phyloP scores from a whole-genome alignment of 2,329 filamentous ascomycete genomes.

The Scedosporium boydii region DNA sequence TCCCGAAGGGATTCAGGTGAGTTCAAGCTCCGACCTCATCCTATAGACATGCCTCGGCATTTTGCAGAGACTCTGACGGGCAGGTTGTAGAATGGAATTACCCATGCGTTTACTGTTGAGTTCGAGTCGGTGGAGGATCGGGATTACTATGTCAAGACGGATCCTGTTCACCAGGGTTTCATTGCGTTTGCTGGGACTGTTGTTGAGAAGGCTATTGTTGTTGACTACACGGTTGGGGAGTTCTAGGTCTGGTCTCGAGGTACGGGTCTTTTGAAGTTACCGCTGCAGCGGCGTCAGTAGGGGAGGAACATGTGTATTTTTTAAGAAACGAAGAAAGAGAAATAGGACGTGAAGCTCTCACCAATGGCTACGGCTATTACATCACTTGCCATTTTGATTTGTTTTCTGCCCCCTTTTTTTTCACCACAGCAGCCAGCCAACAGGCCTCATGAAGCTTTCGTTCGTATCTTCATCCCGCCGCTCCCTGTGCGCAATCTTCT shows the following conservation, averaged over 20 bases:
- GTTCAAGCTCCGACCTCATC: background rate
- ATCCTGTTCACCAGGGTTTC: constrained; percentile 54
- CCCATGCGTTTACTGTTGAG: constrained; percentile 57
- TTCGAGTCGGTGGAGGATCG: constrained; percentile 53
- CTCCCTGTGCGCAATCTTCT: too few relatives aligned
- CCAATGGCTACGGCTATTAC: too few relatives aligned
- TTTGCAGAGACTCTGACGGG: background rate
- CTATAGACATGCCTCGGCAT: background rate
- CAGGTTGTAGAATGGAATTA: constrained; percentile 40
- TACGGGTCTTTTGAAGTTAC: too few relatives aligned
- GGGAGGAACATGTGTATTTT: background rate
- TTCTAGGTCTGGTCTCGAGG: background rate
- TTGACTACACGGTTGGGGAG: constrained; percentile 45
- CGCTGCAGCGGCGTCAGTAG: too few relatives aligned
- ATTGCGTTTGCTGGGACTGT: constrained; percentile 34
- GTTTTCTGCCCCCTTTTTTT: too few relatives aligned
- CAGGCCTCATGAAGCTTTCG: too few relatives aligned
- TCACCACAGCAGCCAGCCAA: too few relatives aligned
- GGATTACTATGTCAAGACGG: constrained; percentile 54
- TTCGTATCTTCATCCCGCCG: too few relatives aligned
- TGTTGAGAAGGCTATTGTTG: constrained; percentile 40
- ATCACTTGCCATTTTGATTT: too few relatives aligned
- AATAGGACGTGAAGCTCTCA: too few relatives aligned
- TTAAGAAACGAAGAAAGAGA: background rate
- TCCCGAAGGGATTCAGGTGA: constrained; percentile 48